Evolutionary conservation across 345 rosid genomes (phyloP).

Genomic region (Populus euphratica): DNA sequence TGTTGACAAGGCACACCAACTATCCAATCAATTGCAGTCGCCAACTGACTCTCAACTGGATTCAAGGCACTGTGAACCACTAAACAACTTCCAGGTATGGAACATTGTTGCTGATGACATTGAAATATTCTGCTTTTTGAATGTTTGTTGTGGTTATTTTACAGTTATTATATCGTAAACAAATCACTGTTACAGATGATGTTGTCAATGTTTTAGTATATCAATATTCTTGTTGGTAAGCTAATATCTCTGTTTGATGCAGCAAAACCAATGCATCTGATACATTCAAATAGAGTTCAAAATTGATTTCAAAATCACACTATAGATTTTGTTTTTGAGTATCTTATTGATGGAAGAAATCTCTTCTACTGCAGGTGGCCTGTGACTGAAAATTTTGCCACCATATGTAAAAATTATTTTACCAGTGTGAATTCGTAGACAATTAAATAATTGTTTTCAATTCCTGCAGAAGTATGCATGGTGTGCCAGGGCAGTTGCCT

Average conservation of each 20-base stretch:
- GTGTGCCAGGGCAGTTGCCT: slow-evolving; percentile 68
- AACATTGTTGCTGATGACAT: background rate
- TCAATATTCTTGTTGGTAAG: background rate
- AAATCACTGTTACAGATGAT: background rate
- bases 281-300: background rate
- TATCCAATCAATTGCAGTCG: slow-evolving; percentile 44
- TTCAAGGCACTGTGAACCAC: slow-evolving; percentile 48
- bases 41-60: slow-evolving; percentile 42
- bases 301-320: background rate
- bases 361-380: background rate
- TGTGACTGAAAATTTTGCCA: background rate
- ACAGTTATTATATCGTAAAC: background rate
- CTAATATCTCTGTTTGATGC: background rate
- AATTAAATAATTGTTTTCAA: background rate
- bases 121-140: background rate
- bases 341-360: background rate
- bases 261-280: background rate
- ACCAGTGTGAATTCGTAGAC: background rate
- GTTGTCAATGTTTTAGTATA: too few relatives aligned
- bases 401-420: background rate
- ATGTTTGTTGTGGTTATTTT: background rate
- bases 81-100: slow-evolving; percentile 72
- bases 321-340: background rate
- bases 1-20: slow-evolving; percentile 37
- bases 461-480: slow-evolving; percentile 65